These are phyloP conservation scores for Solanum arcanum DNA, from an alignment of 257 asterid genomes.

Conservation along the genomic window DNA sequence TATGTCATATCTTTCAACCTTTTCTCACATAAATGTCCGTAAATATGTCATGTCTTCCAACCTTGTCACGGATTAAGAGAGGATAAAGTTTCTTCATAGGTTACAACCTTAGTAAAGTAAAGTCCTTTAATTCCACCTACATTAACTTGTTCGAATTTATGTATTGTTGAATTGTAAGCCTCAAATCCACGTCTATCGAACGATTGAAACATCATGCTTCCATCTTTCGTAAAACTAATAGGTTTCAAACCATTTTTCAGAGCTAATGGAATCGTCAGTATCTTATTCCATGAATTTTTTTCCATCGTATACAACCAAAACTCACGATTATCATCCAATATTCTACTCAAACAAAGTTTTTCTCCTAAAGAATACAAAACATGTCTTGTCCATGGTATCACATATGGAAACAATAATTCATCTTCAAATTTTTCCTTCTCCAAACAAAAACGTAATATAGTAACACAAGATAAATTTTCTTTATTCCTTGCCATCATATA, in stretches of 20 bases:
- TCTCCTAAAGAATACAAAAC: not conserved
- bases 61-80: not conserved
- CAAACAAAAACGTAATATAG: too few species aligned
- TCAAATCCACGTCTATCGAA: not conserved
- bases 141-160: not conserved
- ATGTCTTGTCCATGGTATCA: not conserved
- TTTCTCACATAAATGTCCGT: too few species aligned
- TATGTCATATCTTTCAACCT: too few species aligned
- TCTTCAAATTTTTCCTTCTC: not conserved
- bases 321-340: not conserved
- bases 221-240: not conserved
- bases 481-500: not conserved
- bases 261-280: not conserved
- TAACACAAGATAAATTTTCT: not conserved
- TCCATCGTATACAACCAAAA: not conserved
- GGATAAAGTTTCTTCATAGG: not conserved
- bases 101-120: too few species aligned
- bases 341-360: not conserved
- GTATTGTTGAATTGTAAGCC: not conserved
- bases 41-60: too few species aligned
- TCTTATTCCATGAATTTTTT: not conserved
- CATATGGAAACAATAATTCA: not conserved
- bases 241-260: not conserved
- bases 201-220: not conserved
- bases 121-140: not conserved